These are phyloP conservation scores for Lenwebbia sp. DNA, from an alignment of 345 rosid species.

Conservation along the genomic window DNA sequence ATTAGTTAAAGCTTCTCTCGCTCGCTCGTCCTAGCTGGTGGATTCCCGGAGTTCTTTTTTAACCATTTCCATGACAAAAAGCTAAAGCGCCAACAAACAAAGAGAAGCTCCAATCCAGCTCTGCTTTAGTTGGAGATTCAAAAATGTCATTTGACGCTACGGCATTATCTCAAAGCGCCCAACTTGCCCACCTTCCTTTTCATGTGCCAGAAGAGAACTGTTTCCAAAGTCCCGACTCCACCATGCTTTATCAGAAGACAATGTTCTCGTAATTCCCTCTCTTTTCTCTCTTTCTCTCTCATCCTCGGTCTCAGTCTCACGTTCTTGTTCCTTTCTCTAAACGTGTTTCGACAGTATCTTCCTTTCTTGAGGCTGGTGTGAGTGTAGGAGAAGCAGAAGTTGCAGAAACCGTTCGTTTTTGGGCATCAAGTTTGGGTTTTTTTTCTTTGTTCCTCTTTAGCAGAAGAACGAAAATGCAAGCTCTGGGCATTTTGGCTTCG, in stretches of 20 bases:
- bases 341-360: background rate
- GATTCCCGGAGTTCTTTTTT: background rate
- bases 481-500: background rate
- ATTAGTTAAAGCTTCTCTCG: background rate
- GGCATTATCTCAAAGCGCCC: background rate
- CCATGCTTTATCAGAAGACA: background rate
- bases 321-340: background rate
- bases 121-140: background rate
- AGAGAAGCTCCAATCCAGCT: background rate
- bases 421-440: background rate
- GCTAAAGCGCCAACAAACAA: background rate
- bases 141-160: background rate
- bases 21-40: background rate
- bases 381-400: background rate
- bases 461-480: background rate
- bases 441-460: background rate
- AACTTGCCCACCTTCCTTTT: background rate
- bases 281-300: background rate
- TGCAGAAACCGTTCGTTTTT: background rate
- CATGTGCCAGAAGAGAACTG: background rate
- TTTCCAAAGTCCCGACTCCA: background rate
- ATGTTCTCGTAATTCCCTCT: background rate
- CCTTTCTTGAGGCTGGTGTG: background rate
- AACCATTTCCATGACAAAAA: background rate
- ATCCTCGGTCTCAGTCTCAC: background rate